These are phyloP conservation scores for Trypanosoma congolense DNA, from an alignment of 208 protist species.

Conservation along the genomic window DNA sequence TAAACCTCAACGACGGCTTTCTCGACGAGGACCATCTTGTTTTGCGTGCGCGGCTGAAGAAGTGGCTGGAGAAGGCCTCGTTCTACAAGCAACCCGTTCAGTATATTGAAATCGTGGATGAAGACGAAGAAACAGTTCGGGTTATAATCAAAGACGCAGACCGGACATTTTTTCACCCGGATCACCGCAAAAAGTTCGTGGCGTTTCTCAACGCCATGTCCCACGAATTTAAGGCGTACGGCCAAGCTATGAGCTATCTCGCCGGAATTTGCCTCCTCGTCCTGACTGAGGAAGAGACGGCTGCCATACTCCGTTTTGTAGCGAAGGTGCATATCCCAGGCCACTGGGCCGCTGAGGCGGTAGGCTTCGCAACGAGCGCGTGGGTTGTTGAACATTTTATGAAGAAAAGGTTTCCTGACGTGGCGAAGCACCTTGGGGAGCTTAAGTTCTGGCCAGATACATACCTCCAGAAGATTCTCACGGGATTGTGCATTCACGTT, in stretches of 20 bases:
- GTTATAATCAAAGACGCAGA: constrained; percentile 91
- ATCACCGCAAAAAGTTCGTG: constrained; percentile 74
- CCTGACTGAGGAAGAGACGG: constrained; percentile 79
- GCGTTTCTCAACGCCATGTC: constrained; percentile 74
- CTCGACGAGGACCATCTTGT: constrained; percentile 52
- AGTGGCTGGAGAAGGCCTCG: constrained; percentile 51
- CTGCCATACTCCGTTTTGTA: constrained; percentile 71
- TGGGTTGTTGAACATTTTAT: constrained; percentile 87
- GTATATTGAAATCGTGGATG: constrained; percentile 77
- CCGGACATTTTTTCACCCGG: constrained; percentile 74
- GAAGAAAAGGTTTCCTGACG: constrained; percentile 57
- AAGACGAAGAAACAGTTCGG: constrained; percentile 81
- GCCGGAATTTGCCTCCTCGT: constrained; percentile 82
- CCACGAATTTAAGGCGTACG: constrained; percentile 82
- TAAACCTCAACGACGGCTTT: constrained; percentile 84
- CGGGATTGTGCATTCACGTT: constrained; percentile 86
- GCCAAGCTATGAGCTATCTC: constrained; percentile 89
- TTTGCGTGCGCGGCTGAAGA: constrained; percentile 52
- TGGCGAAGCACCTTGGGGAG: constrained; percentile 66
- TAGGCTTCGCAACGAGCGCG: constrained; percentile 84
- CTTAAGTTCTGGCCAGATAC: constrained; percentile 89
- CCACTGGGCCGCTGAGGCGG: constrained; percentile 85
- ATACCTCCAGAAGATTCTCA: constrained; percentile 89
- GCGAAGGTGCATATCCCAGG: constrained; percentile 72
- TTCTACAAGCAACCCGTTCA: constrained; percentile 65